Conservation (phyloP, 2,329 filamentous ascomycete species). For the Coleophoma eucalyptorum region DNA sequence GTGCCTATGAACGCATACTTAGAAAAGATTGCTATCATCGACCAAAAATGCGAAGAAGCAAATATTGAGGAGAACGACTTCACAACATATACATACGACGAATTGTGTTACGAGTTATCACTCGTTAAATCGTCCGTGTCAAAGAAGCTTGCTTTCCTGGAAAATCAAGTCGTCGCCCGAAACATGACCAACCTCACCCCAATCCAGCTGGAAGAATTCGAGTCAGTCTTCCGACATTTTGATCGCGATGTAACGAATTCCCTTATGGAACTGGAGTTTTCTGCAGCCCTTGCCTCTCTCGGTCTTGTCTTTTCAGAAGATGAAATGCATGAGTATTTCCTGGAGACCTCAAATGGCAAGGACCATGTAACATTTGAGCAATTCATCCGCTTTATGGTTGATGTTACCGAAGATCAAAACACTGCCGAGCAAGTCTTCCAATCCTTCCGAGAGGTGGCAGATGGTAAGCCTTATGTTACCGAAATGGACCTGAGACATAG, state of each 20-base stretch:
- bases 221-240: constrained; percentile 97
- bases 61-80: constrained; percentile 99
- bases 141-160: constrained; percentile 94
- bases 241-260: constrained; percentile 90
- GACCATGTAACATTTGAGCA: constrained; percentile 93
- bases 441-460: constrained; percentile 93
- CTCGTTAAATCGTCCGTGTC: constrained; percentile 88
- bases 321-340: constrained; percentile 96
- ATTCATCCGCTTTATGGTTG: constrained; percentile 99
- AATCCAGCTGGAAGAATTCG: constrained; percentile 97
- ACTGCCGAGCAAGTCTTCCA: constrained; percentile 98
- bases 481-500: constrained; percentile 95
- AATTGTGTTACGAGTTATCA: constrained; percentile 88
- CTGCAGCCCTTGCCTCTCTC: constrained; percentile 88
- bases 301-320: constrained; percentile 95
- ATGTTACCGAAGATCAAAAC: constrained; percentile 98
- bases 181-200: constrained; percentile 99
- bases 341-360: constrained; percentile 75
- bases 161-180: constrained; percentile 97
- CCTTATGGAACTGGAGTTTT: constrained; percentile 91
- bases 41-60: constrained; percentile 87
- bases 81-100: constrained; percentile 98
- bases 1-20: constrained; percentile 89
- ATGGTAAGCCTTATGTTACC: constrained; percentile 98
- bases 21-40: constrained; percentile 79